These are phyloP conservation scores for Daldinia concentrica DNA, from an alignment of 495 filamentous ascomycete species.

Conservation along the genomic window DNA sequence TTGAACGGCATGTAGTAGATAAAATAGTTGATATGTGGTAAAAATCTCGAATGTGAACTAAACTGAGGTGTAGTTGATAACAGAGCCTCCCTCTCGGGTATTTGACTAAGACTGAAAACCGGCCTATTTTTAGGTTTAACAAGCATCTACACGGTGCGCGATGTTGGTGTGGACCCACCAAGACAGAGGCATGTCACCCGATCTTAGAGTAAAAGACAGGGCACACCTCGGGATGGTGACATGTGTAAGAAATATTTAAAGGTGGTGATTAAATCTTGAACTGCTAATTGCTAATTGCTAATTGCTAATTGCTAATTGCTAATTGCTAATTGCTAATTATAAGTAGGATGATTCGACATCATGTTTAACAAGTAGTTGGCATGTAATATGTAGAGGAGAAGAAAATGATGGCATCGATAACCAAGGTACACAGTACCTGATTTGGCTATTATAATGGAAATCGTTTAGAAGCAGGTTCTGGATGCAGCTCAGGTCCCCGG, in stretches of 20 bases:
- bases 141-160: neutral
- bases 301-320: neutral
- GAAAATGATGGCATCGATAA: neutral
- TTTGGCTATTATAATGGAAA: neutral
- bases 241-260: neutral
- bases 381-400: neutral
- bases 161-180: constrained; percentile 1
- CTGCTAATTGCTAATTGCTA: neutral
- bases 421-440: neutral
- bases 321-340: neutral
- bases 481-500: neutral
- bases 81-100: neutral
- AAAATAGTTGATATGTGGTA: neutral
- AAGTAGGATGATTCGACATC: too few species aligned
- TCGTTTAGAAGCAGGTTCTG: neutral
- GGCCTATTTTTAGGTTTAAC: constrained; percentile 2
- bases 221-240: neutral
- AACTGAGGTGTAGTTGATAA: neutral
- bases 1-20: neutral
- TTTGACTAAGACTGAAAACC: neutral
- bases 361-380: too few species aligned
- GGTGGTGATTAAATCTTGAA: neutral
- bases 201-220: neutral
- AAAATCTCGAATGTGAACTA: neutral
- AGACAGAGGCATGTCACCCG: neutral